phyloP scores from a whole-genome alignment of 192 early-diverging fungal genomes.

The Gonapodya sp. region DNA sequence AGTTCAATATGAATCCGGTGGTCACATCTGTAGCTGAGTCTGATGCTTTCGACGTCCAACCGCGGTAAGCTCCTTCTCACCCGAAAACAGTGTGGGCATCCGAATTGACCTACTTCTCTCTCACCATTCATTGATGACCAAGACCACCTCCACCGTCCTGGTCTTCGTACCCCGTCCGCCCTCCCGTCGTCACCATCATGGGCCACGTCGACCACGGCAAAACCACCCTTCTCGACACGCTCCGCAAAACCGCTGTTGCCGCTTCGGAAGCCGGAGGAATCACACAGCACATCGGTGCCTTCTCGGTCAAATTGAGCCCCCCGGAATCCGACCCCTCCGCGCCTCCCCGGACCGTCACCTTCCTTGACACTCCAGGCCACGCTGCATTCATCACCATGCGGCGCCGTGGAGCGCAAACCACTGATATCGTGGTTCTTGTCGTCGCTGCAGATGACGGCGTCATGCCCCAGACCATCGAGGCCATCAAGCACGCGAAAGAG shows the following conservation, averaged over 20 bases:
- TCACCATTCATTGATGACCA: neutral
- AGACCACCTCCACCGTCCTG: constrained; percentile 62
- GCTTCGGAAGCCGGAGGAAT: constrained; percentile 93
- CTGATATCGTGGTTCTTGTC: constrained; percentile 93
- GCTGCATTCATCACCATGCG: constrained; percentile 93
- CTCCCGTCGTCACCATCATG: constrained; percentile 96
- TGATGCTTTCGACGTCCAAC: constrained; percentile 50
- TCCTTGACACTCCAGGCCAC: constrained; percentile 95
- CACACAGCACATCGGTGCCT: constrained; percentile 98
- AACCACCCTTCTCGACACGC: constrained; percentile 84
- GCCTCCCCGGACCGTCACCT: constrained; percentile 70
- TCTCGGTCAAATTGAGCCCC: constrained; percentile 50
- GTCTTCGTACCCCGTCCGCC: constrained; percentile 59
- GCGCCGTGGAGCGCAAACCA: constrained; percentile 81
- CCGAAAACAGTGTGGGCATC: neutral
- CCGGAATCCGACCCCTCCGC: constrained; percentile 30
- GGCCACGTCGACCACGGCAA: constrained; percentile 97
- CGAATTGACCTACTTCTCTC: neutral
- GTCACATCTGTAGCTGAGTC: constrained; percentile 41
- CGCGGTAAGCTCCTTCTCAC: neutral
- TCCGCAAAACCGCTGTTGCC: constrained; percentile 84
- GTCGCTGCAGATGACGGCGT: constrained; percentile 96
- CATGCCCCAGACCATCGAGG: constrained; percentile 96
- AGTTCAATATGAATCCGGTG: constrained; percentile 79
- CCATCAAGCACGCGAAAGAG: constrained; percentile 79